Percentiles rank a stretch among this genome's conserved stretches.
These are phyloP conservation scores for Thielaviopsis ethacetica DNA, from an alignment of 2,329 filamentous ascomycete genomes.

Conservation along the genomic window DNA sequence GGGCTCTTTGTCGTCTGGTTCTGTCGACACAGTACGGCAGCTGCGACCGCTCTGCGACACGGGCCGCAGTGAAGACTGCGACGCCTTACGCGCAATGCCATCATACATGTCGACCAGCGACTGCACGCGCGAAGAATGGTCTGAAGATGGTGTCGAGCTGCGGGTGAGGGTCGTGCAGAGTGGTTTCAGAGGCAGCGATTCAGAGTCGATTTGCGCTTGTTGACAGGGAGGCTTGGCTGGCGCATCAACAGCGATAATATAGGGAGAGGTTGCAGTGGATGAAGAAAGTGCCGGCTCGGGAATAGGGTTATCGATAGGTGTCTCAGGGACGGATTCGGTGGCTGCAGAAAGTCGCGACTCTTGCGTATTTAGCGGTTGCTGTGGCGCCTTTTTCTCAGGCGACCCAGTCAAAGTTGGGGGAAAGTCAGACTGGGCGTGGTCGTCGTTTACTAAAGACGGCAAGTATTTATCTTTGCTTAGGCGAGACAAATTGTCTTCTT, in stretches of 20 bases:
- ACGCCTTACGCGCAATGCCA: conserved; percentile 20
- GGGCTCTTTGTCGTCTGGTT: not conserved
- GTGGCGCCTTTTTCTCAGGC: not conserved
- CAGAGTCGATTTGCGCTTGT: not conserved
- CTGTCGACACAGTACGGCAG: not conserved
- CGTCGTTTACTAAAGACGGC: not conserved
- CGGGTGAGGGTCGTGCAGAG: not conserved
- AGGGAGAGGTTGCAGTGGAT: not conserved
- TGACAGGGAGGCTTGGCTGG: not conserved
- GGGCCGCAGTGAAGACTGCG: not conserved
- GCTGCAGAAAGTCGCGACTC: not conserved
- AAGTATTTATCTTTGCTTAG: conserved; percentile 4
- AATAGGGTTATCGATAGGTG: not conserved
- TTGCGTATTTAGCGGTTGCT: not conserved
- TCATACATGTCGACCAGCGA: conserved; percentile 35
- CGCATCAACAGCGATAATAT: not conserved
- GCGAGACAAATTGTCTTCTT: not conserved
- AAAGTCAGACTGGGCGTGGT: conserved; percentile 1
- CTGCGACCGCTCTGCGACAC: not conserved
- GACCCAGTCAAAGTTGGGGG: conserved; percentile 5
- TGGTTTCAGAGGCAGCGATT: not conserved
- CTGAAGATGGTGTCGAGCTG: conserved; percentile 1
- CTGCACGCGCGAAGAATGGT: conserved; percentile 21
- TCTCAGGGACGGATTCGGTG: not conserved
- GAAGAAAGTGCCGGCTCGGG: not conserved